These are phyloP conservation scores for Oryza meridionalis DNA, from an alignment of 176 grass and related monocot species.

Conservation along the genomic window DNA sequence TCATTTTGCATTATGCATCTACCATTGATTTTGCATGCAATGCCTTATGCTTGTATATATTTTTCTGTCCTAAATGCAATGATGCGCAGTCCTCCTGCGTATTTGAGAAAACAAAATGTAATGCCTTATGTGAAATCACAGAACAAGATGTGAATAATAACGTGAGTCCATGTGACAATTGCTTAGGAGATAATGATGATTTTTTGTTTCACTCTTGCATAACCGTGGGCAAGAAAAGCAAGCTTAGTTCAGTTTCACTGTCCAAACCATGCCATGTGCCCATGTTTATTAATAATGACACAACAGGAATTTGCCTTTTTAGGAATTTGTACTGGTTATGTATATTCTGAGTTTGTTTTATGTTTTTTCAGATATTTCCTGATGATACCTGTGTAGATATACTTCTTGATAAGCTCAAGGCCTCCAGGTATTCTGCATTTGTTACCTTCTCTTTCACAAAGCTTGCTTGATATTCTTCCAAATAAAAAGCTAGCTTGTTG, in stretches of 20 bases:
- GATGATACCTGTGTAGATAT: constrained; percentile 67
- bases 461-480: constrained; percentile 13
- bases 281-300: constrained; percentile 27
- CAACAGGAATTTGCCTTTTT: neutral
- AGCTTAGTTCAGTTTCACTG: constrained; percentile 3
- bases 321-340: neutral
- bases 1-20: neutral
- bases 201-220: neutral
- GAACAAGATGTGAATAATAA: neutral
- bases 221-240: neutral
- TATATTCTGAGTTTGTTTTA: constrained; percentile 40
- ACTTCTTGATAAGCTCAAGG: constrained; percentile 63
- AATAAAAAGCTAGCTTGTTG: constrained; percentile 10
- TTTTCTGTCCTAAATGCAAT: too few species aligned
- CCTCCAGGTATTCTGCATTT: constrained; percentile 60
- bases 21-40: neutral
- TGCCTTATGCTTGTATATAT: neutral
- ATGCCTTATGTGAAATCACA: neutral
- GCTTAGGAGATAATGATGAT: neutral
- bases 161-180: neutral
- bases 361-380: constrained; percentile 74
- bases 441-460: constrained; percentile 13
- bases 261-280: neutral
- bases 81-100: too few species aligned
- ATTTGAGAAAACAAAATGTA: too few species aligned